Conservation (phyloP, 1,284 basidiomycete species). For the Sporisorium sorghi region DNA sequence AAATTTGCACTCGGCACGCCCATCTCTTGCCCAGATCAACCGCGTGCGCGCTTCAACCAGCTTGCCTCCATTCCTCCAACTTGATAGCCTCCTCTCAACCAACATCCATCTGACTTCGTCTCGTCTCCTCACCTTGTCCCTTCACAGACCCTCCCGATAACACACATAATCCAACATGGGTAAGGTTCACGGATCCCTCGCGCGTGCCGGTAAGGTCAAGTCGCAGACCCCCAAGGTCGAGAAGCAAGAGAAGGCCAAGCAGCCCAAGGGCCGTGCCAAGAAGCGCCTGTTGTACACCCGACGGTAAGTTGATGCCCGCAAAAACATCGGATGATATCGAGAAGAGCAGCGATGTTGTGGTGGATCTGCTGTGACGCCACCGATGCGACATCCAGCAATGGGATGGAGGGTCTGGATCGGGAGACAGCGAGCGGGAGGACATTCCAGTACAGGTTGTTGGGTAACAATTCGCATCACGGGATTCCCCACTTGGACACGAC, state of each 20-base stretch:
- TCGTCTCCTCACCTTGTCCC: background rate
- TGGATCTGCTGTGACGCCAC: no score
- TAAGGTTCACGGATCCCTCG: slow-evolving; percentile 97
- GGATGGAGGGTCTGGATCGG: no score
- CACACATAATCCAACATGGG: slow-evolving; percentile 71
- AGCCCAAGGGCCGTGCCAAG: slow-evolving; percentile 93
- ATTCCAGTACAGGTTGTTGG: no score
- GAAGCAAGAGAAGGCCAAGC: slow-evolving; percentile 98
- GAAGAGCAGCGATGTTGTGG: background rate
- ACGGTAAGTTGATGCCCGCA: slow-evolving; percentile 82
- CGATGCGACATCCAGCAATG: no score
- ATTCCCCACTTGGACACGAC: no score
- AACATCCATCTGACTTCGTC: slow-evolving; percentile 27
- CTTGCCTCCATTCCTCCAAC: background rate
- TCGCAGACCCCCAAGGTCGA: slow-evolving; percentile 91
- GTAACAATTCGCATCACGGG: no score
- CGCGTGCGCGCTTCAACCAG: background rate
- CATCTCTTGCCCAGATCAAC: background rate
- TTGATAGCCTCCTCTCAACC: background rate
- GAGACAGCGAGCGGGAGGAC: no score
- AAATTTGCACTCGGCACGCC: background rate
- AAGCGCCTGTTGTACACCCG: slow-evolving; percentile 95
- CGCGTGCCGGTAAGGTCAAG: slow-evolving; percentile 99
- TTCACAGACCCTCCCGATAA: slow-evolving; percentile 41
- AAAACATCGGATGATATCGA: no score